These are phyloP conservation scores for Yamadazyma atmosphaerica DNA, from an alignment of 1,139 yeast species.

Conservation along the genomic window DNA sequence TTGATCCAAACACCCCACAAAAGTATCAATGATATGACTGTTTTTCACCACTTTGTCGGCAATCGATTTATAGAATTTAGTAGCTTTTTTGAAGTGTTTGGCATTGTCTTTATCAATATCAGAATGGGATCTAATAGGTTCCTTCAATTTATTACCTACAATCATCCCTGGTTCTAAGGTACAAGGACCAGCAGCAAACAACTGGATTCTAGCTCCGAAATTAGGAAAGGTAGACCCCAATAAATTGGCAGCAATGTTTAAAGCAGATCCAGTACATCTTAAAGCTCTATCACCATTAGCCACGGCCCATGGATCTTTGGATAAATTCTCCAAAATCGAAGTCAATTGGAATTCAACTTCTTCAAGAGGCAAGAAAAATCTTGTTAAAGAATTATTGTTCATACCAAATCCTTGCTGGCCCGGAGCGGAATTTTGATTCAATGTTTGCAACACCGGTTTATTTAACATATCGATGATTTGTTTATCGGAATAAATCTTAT, in stretches of 20 bases:
- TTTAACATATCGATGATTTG: constrained; percentile 78
- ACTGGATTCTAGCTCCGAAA: constrained; percentile 85
- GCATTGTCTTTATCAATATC: constrained; percentile 82
- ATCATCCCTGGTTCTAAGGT: constrained; percentile 95
- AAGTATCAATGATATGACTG: constrained; percentile 88
- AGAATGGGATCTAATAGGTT: constrained; percentile 95
- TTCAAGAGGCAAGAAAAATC: constrained; percentile 84
- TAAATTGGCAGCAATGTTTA: constrained; percentile 79
- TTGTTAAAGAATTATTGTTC: constrained; percentile 51
- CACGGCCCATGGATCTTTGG: constrained; percentile 90
- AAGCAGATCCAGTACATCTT: constrained; percentile 92
- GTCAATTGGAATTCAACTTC: constrained; percentile 87
- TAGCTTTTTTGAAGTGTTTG: constrained; percentile 89
- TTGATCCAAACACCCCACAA: constrained; percentile 98
- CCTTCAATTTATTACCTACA: constrained; percentile 88
- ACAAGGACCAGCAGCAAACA: constrained; percentile 94
- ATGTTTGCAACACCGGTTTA: constrained; percentile 38
- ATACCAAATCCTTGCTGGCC: constrained; percentile 10
- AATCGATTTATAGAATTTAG: constrained; percentile 76
- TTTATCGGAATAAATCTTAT: constrained; percentile 77
- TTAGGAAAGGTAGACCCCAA: constrained; percentile 87
- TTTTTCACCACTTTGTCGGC: constrained; percentile 70
- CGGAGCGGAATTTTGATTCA: constrained; percentile 23
- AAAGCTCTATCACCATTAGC: constrained; percentile 85
- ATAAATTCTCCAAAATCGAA: constrained; percentile 73